Conservation (phyloP, 2,329 filamentous ascomycete genomes). For the Cercospora zeina region DNA sequence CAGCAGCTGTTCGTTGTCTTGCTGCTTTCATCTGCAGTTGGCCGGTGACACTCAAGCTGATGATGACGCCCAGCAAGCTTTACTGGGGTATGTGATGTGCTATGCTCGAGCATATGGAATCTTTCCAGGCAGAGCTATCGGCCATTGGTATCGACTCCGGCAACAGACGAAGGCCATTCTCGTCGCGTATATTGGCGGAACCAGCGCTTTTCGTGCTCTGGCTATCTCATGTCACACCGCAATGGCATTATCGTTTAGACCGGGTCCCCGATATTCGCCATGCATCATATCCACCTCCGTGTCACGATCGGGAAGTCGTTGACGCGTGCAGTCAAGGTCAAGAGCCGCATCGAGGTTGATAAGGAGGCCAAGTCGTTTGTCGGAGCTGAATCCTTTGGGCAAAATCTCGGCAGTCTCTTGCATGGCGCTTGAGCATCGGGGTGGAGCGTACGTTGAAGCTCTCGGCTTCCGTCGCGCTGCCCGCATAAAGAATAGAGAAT, state of each 20-base stretch:
- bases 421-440: not conserved
- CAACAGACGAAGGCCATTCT: not conserved
- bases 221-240: slow-evolving; percentile 11
- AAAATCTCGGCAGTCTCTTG: slow-evolving; percentile 1
- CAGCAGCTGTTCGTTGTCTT: no score
- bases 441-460: not conserved
- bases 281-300: not conserved
- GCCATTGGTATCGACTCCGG: no score
- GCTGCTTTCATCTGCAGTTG: no score
- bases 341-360: not conserved
- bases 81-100: no score
- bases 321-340: slow-evolving; percentile 1
- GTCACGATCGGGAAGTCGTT: slow-evolving; percentile 1
- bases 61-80: no score
- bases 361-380: slow-evolving; percentile 6
- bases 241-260: not conserved
- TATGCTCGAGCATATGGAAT: no score
- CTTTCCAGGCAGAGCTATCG: not conserved
- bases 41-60: no score
- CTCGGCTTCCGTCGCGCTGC: not conserved
- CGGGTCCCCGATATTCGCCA: slow-evolving; percentile 15
- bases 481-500: not conserved
- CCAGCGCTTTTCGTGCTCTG: not conserved
- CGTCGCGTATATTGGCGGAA: not conserved
- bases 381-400: slow-evolving; percentile 3